These are phyloP conservation scores for Umbelopsis vinacea DNA, from an alignment of 192 early-diverging fungal species.

Conservation along the genomic window DNA sequence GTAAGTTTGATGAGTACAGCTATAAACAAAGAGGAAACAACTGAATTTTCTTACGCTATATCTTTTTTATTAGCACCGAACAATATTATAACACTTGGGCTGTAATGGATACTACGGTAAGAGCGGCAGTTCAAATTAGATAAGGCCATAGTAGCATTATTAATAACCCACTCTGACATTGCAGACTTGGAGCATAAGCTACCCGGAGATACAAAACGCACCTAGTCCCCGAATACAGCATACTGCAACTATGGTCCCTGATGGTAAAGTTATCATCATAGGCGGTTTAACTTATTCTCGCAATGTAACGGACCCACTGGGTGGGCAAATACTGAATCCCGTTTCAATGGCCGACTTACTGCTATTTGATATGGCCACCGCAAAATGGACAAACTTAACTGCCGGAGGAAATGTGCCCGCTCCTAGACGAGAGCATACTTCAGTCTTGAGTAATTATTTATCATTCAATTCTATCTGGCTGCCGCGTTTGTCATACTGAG, in stretches of 20 bases:
- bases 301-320: constrained; percentile 36
- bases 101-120: constrained; percentile 27
- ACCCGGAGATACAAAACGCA: constrained; percentile 5
- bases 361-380: constrained; percentile 24
- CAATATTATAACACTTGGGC: constrained; percentile 28
- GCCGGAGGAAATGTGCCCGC: constrained; percentile 43
- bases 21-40: neutral
- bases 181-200: constrained; percentile 32
- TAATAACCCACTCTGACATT: neutral
- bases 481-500: neutral
- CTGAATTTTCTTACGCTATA: neutral
- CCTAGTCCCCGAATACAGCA: constrained; percentile 35
- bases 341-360: constrained; percentile 36
- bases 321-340: constrained; percentile 24
- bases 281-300: constrained; percentile 34
- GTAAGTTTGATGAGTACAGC: constrained; percentile 1
- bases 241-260: constrained; percentile 33
- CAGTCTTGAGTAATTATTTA: constrained; percentile 31
- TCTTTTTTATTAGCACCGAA: neutral
- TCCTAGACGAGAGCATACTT: constrained; percentile 35
- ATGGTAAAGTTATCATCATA: constrained; percentile 31
- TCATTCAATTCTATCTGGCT: neutral
- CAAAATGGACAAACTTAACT: constrained; percentile 31
- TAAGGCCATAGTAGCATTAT: neutral
- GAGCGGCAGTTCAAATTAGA: neutral